These are phyloP conservation scores for Westerdykella ornata DNA, from an alignment of 2,329 filamentous ascomycete species.

Conservation along the genomic window DNA sequence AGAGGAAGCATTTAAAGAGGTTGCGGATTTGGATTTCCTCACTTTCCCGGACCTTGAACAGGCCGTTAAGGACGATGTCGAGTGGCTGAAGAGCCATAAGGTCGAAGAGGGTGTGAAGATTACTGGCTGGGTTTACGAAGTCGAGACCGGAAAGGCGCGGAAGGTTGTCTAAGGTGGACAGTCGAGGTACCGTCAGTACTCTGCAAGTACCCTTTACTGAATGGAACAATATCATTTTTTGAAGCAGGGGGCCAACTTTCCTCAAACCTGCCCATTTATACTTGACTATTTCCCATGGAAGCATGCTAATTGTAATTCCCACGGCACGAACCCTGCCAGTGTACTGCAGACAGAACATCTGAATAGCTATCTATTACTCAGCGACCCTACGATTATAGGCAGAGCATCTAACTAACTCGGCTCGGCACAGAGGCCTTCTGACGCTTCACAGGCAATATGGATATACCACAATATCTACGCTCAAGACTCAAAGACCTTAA, in stretches of 20 bases:
- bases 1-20: slow-evolving; percentile 43
- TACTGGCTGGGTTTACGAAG: slow-evolving; percentile 71
- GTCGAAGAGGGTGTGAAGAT: slow-evolving; percentile 55
- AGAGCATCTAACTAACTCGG: no score
- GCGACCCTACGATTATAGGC: no score
- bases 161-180: slow-evolving; percentile 35
- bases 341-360: no score
- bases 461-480: no score
- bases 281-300: no score
- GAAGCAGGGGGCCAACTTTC: neutral
- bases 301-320: no score
- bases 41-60: slow-evolving; percentile 52
- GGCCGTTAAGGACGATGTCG: slow-evolving; percentile 61
- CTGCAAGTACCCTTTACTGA: neutral
- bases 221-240: neutral
- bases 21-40: slow-evolving; percentile 54
- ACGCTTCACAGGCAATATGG: no score
- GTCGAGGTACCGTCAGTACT: no score
- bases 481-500: slow-evolving; percentile 18
- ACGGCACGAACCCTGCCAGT: no score
- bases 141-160: slow-evolving; percentile 61
- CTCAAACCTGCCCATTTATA: no score
- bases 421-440: no score
- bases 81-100: slow-evolving; percentile 53
- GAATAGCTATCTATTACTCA: no score